These are phyloP conservation scores for Pulveroboletus sp. DNA, from an alignment of 768 basidiomycete species.

Conservation along the genomic window DNA sequence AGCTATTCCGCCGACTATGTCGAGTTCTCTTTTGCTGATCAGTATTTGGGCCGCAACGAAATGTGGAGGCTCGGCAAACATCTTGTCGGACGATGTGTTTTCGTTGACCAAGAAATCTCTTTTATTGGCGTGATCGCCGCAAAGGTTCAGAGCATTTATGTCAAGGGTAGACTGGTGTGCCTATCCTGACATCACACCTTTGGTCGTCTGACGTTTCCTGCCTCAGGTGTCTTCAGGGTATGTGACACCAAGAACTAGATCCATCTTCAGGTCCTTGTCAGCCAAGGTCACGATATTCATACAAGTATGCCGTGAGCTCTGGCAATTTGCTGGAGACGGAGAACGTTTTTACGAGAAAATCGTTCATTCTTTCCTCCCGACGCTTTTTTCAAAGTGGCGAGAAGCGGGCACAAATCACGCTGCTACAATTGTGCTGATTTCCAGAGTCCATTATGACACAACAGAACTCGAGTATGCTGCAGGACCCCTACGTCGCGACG, in stretches of 20 bases:
- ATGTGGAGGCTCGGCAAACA: conserved; percentile 94
- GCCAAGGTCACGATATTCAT: conserved; percentile 94
- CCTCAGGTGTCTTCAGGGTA: conserved; percentile 75
- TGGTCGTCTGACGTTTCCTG: conserved; percentile 1
- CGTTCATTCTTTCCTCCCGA: conserved; percentile 94
- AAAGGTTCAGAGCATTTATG: conserved; percentile 77
- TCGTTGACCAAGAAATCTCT: conserved; percentile 78
- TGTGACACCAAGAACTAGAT: conserved; percentile 79
- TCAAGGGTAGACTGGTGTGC: conserved; percentile 60
- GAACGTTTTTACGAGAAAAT: conserved; percentile 96
- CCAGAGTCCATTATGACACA: conserved; percentile 85
- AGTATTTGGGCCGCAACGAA: conserved; percentile 92
- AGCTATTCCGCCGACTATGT: conserved; percentile 70
- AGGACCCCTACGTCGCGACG: conserved; percentile 74
- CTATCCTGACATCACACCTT: background rate
- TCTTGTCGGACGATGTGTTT: conserved; percentile 77
- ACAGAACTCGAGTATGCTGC: conserved; percentile 80
- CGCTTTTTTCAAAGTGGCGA: conserved; percentile 82
- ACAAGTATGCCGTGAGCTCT: conserved; percentile 93
- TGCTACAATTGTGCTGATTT: conserved; percentile 92
- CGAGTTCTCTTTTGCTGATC: conserved; percentile 91
- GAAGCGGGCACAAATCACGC: conserved; percentile 87
- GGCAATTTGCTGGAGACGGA: conserved; percentile 96
- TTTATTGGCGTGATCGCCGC: conserved; percentile 84
- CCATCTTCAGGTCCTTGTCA: conserved; percentile 86